Evolutionary conservation across 1,284 basidiomycete genomes (phyloP).

Genomic region (Pseudozyma flocculosa): DNA sequence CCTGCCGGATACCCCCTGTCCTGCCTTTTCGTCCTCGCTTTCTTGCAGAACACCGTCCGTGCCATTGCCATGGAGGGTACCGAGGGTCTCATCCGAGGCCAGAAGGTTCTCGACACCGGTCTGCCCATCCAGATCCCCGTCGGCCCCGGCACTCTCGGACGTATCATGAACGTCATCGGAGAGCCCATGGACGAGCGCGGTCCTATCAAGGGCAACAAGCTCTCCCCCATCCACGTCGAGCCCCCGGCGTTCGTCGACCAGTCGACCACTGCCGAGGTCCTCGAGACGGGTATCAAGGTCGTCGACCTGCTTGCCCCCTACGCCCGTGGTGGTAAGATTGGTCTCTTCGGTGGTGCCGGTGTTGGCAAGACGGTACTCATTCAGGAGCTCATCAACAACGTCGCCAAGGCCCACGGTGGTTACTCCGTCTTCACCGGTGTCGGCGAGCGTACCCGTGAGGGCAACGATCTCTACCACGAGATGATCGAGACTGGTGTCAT

Average conservation of each 20-base stretch:
- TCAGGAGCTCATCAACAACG: constrained; percentile 99
- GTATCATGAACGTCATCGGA: constrained; percentile 99
- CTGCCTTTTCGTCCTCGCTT: not conserved
- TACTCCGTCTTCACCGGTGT: constrained; percentile 99
- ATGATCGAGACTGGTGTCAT: constrained; percentile 99
- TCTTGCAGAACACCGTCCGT: constrained; percentile 78
- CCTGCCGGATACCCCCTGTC: no score
- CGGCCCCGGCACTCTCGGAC: constrained; percentile 86
- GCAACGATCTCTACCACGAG: constrained; percentile 99
- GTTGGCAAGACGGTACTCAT: constrained; percentile 99
- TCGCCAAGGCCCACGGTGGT: constrained; percentile 99
- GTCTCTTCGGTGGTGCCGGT: constrained; percentile 99
- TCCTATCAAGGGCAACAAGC: constrained; percentile 82
- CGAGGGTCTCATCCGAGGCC: constrained; percentile 98
- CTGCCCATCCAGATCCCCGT: constrained; percentile 94
- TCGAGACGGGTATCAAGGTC: constrained; percentile 99
- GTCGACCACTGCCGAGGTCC: constrained; percentile 94
- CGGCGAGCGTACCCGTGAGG: constrained; percentile 99
- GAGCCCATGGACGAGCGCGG: constrained; percentile 99
- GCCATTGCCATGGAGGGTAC: constrained; percentile 75
- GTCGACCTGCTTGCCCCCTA: constrained; percentile 98
- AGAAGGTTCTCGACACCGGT: constrained; percentile 94
- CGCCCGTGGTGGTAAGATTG: constrained; percentile 99
- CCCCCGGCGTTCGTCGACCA: constrained; percentile 96
- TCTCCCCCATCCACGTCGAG: constrained; percentile 90